Conservation (phyloP, 2,329 filamentous ascomycete species). For the Chaetomium sp. region DNA sequence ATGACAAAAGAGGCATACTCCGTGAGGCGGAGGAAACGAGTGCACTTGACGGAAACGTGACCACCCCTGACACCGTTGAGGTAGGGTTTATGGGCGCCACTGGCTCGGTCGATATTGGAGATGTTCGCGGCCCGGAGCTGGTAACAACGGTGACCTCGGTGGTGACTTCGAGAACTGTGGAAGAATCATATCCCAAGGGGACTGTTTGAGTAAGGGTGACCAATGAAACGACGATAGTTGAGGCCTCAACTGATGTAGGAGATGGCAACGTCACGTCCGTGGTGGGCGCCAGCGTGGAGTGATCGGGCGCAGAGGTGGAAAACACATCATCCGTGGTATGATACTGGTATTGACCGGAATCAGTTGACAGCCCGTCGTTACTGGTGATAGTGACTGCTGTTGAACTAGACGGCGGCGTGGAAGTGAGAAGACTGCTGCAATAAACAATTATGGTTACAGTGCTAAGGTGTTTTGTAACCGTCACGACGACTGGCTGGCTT, state of each 20-base stretch:
- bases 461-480: neutral
- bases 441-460: neutral
- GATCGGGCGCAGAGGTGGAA: neutral
- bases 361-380: neutral
- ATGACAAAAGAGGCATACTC: neutral
- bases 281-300: neutral
- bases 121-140: neutral
- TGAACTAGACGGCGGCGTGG: neutral
- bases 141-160: slow-evolving; percentile 21
- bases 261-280: neutral
- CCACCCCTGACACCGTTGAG: slow-evolving; percentile 20
- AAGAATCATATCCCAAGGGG: slow-evolving; percentile 24
- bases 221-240: slow-evolving; percentile 17
- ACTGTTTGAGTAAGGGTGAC: slow-evolving; percentile 29
- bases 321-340: neutral
- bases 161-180: slow-evolving; percentile 27
- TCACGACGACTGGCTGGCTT: neutral
- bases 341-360: neutral
- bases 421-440: neutral
- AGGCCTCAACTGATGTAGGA: neutral
- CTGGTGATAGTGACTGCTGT: neutral
- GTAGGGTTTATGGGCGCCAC: slow-evolving; percentile 20
- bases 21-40: no score
- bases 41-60: slow-evolving; percentile 1
- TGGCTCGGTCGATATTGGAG: slow-evolving; percentile 1